Conservation (phyloP, 2,329 filamentous ascomycete genomes). For the Bipolaris bicolor region DNA sequence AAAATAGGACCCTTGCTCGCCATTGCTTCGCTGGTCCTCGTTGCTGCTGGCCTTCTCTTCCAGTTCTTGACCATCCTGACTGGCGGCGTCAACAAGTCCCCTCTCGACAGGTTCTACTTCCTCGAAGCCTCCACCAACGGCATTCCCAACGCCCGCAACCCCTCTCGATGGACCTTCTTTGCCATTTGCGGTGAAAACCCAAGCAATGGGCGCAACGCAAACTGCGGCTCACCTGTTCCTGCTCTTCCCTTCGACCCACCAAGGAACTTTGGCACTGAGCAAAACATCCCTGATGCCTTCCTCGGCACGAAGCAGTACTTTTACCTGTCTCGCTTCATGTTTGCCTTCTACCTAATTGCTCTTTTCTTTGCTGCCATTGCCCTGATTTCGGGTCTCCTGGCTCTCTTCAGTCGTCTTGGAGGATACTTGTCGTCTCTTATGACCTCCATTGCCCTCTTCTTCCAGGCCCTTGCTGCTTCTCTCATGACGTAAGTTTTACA, state of each 20-base stretch:
- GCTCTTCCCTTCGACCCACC: conserved; percentile 70
- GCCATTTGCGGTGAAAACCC: conserved; percentile 71
- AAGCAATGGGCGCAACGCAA: conserved; percentile 57
- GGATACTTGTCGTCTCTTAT: conserved; percentile 69
- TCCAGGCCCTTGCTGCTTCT: conserved; percentile 68
- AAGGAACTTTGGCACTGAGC: conserved; percentile 64
- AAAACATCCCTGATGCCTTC: conserved; percentile 61
- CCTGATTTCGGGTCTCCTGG: conserved; percentile 71
- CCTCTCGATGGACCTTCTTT: conserved; percentile 90
- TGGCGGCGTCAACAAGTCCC: conserved; percentile 60
- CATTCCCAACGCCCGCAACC: conserved; percentile 62
- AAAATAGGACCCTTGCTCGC: conserved; percentile 61
- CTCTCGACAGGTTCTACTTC: conserved; percentile 82
- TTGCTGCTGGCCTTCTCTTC: conserved; percentile 66
- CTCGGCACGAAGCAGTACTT: conserved; percentile 70
- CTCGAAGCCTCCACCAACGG: conserved; percentile 76
- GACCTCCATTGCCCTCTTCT: conserved; percentile 68
- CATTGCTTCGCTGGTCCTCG: conserved; percentile 64
- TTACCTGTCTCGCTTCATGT: conserved; percentile 89
- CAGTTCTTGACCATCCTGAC: conserved; percentile 71
- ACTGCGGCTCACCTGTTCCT: conserved; percentile 69
- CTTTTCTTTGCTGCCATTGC: conserved; percentile 77
- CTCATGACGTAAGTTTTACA: conserved; percentile 73
- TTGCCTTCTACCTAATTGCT: conserved; percentile 86
- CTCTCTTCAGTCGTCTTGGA: conserved; percentile 73